These are phyloP conservation scores for Schizophyllum amplum DNA, from an alignment of 1,284 basidiomycete genomes.

Conservation along the genomic window DNA sequence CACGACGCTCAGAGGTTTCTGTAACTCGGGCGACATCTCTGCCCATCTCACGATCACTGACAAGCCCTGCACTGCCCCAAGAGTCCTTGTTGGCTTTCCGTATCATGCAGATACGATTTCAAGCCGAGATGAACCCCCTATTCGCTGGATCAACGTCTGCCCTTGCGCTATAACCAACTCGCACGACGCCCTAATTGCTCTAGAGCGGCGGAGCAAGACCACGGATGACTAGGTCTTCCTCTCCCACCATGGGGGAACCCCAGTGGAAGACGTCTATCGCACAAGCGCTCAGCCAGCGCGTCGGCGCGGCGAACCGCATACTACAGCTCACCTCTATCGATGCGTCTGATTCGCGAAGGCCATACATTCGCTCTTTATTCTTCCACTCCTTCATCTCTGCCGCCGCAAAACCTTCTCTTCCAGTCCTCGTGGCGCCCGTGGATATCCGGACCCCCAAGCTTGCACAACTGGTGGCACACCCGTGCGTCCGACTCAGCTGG, in stretches of 20 bases:
- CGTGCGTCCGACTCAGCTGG: constrained; percentile 46
- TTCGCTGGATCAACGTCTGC: background rate
- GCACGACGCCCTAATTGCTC: background rate
- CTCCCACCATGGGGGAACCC: background rate
- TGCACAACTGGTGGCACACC: constrained; percentile 35
- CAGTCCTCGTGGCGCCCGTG: constrained; percentile 44
- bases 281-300: background rate
- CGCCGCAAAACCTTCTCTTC: constrained; percentile 28
- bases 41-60: too few relatives aligned
- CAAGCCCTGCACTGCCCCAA: too few relatives aligned
- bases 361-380: constrained; percentile 41
- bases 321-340: background rate
- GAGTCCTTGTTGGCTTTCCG: too few relatives aligned
- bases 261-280: background rate
- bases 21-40: background rate
- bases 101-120: too few relatives aligned
- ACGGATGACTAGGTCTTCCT: too few relatives aligned
- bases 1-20: background rate
- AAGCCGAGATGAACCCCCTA: background rate
- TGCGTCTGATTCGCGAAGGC: background rate
- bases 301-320: background rate
- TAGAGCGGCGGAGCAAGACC: too few relatives aligned
- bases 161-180: background rate
- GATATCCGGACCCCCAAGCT: constrained; percentile 50
- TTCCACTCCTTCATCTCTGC: constrained; percentile 48